Percentiles rank a stretch among this genome's conserved stretches.
Conservation (phyloP, 2,329 filamentous ascomycete genomes). For the Alternaria brassicae region DNA sequence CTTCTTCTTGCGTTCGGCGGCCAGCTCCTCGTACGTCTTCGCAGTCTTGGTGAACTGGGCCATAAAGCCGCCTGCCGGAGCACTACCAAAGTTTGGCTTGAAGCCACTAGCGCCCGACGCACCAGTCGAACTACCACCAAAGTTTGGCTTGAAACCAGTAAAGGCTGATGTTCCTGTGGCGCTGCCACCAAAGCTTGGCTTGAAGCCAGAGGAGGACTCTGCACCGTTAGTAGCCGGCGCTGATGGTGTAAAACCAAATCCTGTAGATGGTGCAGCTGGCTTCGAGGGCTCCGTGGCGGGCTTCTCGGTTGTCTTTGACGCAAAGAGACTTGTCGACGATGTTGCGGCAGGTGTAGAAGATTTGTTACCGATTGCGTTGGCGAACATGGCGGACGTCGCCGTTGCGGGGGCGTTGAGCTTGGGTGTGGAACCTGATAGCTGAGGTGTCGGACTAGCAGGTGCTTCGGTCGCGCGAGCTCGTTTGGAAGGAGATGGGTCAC, state of each 20-base stretch:
- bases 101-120: slow-evolving; percentile 10
- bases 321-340: slow-evolving; percentile 21
- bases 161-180: slow-evolving; percentile 1
- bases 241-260: slow-evolving; percentile 29
- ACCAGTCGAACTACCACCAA: slow-evolving; percentile 19
- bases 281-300: slow-evolving; percentile 14
- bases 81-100: slow-evolving; percentile 19
- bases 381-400: slow-evolving; percentile 34
- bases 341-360: slow-evolving; percentile 19
- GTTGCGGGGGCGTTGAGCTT: slow-evolving; percentile 28
- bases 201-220: slow-evolving; percentile 12
- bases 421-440: slow-evolving; percentile 21
- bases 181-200: slow-evolving; percentile 21
- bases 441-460: slow-evolving; percentile 31
- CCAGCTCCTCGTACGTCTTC: slow-evolving; percentile 43
- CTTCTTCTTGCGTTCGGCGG: slow-evolving; percentile 46
- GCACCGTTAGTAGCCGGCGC: slow-evolving; percentile 17
- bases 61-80: slow-evolving; percentile 28
- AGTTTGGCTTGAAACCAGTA: slow-evolving; percentile 24
- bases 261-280: slow-evolving; percentile 11
- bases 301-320: slow-evolving; percentile 16
- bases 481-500: slow-evolving; percentile 34
- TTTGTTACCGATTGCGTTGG: slow-evolving; percentile 33
- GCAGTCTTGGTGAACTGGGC: slow-evolving; percentile 41
- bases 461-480: slow-evolving; percentile 30